These are phyloP conservation scores for Bipolaris zeicola DNA, from an alignment of 2,329 filamentous ascomycete genomes.

Conservation along the genomic window DNA sequence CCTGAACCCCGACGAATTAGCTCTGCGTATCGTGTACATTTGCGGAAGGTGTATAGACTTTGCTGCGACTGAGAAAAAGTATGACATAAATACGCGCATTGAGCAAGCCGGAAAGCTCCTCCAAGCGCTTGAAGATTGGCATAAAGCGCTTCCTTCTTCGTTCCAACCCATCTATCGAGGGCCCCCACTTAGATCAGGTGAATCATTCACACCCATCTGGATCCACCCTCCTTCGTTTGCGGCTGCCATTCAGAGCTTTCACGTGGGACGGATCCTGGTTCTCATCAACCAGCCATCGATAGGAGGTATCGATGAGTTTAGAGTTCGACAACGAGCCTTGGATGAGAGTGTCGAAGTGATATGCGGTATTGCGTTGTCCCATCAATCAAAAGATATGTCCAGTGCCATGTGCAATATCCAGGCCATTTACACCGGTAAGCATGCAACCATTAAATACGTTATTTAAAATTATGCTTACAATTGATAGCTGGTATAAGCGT, in stretches of 20 bases:
- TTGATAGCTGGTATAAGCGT: conserved; percentile 38
- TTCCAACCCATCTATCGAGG: conserved; percentile 51
- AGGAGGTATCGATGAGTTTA: conserved; percentile 57
- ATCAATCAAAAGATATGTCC: conserved; percentile 32
- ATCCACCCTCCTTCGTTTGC: conserved; percentile 43
- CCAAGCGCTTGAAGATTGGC: conserved; percentile 59
- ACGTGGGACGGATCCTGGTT: conserved; percentile 60
- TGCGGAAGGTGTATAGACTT: conserved; percentile 64
- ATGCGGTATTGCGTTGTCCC: conserved; percentile 57
- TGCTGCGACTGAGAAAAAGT: conserved; percentile 58
- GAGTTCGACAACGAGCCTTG: conserved; percentile 52
- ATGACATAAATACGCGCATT: conserved; percentile 54
- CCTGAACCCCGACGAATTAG: conserved; percentile 61
- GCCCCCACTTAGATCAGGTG: conserved; percentile 14
- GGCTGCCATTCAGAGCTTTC: conserved; percentile 59
- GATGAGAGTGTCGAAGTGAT: conserved; percentile 57
- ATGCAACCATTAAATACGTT: background rate
- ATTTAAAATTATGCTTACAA: conserved; percentile 4
- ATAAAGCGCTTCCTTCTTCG: conserved; percentile 51
- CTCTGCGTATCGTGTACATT: conserved; percentile 60
- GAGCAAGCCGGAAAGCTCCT: conserved; percentile 55
- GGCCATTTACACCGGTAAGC: conserved; percentile 40
- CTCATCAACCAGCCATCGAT: conserved; percentile 59
- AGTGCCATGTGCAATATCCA: conserved; percentile 38
- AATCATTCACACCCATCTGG: conserved; percentile 32